Conservation (phyloP, 2,329 filamentous ascomycete species). For the Scedosporium dehoogii region DNA sequence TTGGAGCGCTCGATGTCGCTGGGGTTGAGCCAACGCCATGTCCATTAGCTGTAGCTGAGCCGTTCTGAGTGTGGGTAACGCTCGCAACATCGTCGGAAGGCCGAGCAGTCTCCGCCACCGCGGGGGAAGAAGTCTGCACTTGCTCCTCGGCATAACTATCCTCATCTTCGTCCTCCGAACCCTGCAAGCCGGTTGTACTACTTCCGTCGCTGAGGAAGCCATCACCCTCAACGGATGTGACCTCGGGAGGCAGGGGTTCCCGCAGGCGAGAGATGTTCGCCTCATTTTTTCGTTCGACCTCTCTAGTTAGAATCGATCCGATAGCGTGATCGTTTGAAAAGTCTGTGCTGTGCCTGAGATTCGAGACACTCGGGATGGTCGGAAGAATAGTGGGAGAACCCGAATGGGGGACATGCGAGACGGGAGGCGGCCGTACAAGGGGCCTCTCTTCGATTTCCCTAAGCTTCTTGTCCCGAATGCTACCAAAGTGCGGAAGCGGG, state of each 20-base stretch:
- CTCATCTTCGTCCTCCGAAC: constrained; percentile 27
- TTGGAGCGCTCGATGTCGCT: background rate
- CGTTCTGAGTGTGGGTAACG: background rate
- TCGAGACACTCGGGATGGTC: constrained; percentile 10
- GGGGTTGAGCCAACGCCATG: background rate
- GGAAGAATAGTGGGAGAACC: constrained; percentile 6
- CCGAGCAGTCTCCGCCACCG: background rate
- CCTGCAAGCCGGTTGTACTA: constrained; percentile 7
- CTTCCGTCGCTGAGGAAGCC: constrained; percentile 40
- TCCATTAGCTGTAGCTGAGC: background rate
- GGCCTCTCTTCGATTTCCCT: constrained; percentile 45
- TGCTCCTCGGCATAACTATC: constrained; percentile 24
- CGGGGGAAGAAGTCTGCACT: background rate
- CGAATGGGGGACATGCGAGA: constrained; percentile 16
- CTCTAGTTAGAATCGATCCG: constrained; percentile 44
- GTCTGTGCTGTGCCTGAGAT: constrained; percentile 21
- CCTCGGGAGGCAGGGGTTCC: constrained; percentile 60
- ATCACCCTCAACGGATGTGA: constrained; percentile 57
- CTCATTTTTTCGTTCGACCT: constrained; percentile 40
- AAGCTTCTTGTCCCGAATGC: constrained; percentile 53
- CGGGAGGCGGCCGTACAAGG: constrained; percentile 39
- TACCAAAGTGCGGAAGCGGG: constrained; percentile 65
- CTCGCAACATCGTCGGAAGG: no score
- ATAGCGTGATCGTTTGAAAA: constrained; percentile 51
- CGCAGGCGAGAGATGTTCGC: constrained; percentile 48